phyloP scores from a whole-genome alignment of 768 basidiomycete genomes.

The Leccinum longicurvipes region DNA sequence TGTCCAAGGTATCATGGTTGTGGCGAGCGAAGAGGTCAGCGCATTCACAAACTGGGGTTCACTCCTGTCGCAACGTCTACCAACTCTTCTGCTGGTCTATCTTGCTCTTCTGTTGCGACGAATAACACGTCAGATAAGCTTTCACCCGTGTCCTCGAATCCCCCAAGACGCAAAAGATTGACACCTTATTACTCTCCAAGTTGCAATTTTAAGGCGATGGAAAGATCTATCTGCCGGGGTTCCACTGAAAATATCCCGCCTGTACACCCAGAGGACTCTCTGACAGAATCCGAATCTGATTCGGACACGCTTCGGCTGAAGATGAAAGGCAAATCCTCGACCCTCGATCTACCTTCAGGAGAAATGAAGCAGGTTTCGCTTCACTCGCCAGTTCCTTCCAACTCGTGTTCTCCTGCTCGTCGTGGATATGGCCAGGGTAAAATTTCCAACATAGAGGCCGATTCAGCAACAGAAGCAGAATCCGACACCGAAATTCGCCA shows the following conservation, averaged over 20 bases:
- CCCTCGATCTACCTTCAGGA: neutral
- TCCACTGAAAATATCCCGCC: conserved; percentile 7
- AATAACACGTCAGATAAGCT: conserved; percentile 2
- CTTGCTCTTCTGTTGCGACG: neutral
- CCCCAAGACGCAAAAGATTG: neutral
- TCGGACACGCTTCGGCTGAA: conserved; percentile 9
- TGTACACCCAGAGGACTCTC: conserved; percentile 22
- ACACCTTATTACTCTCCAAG: conserved; percentile 1
- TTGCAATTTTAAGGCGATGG: conserved; percentile 1
- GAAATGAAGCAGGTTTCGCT: neutral
- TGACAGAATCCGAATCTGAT: conserved; percentile 33
- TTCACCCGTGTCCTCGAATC: neutral
- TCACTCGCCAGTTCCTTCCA: neutral
- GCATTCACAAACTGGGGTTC: neutral
- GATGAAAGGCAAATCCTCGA: neutral
- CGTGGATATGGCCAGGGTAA: neutral
- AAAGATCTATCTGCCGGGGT: neutral
- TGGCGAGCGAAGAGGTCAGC: neutral
- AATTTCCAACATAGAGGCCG: conserved; percentile 14
- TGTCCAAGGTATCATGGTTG: neutral
- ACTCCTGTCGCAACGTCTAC: conserved; percentile 3
- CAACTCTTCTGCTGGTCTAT: neutral
- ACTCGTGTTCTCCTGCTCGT: neutral
- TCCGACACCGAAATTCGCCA: conserved; percentile 28
- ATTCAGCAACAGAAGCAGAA: conserved; percentile 33